Evolutionary conservation across 345 rosid species (phyloP), one percentile per base, ranked within the genome.

Genomic region (Cardamine chenopodiifolia): DNA sequence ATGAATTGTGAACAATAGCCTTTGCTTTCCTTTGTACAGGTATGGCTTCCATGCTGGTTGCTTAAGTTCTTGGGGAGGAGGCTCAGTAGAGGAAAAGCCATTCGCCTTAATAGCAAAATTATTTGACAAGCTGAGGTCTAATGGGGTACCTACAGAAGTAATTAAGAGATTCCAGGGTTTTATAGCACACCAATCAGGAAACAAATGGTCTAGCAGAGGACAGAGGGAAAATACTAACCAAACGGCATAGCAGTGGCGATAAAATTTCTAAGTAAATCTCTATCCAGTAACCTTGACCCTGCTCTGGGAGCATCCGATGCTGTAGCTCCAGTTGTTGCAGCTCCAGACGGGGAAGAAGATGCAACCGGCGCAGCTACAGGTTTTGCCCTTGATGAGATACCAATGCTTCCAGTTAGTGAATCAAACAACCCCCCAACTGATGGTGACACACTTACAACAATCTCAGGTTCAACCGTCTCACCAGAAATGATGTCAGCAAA

Each of bases 31-130:
- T 80, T 83, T 91, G 84, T 85, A 90, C 65, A 94, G 79, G 84
- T 94, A 89, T 37, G 98, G 93, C 76, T 94, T 91, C 97, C 98
- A 94, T 66, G 92, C 91, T 55, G 97, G 97, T 76, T 88, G 97
- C 82, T 90, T 94, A 74, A 85, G 79, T 55, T 94, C 97, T 61
- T 84, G 81, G 19, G 87, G 93, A 69, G 96, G 97, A 60, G 82
- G 75, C 63, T 91, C 98, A 56, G 87, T 83, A 23, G 96, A 73
- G 65, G 95, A 83, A 85, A 94, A 94, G 9, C 98, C 97, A 76
- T 80, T 91, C 58, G 74, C 85, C 77, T 84, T 90, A 52, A 91
- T 77, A 28, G 92, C 75, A 71, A 73, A 87, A 32, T 86, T 82
- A 70, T 86, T 91, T 63, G 91, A 78, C 70, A 79, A 78, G 76